These are phyloP conservation scores for Biancaea sappan DNA, from an alignment of 306 rosid species.

Conservation along the genomic window DNA sequence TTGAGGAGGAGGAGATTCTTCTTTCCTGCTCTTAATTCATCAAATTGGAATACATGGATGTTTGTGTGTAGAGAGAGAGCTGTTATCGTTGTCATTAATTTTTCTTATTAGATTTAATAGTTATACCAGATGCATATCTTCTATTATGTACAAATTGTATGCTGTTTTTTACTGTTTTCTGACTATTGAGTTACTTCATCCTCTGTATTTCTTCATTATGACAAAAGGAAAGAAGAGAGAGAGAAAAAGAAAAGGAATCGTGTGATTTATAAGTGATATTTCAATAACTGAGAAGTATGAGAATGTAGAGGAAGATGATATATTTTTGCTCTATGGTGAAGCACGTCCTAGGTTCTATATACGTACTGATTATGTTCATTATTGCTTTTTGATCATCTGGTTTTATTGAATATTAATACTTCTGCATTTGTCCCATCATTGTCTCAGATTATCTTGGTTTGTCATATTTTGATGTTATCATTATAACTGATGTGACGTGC, in stretches of 20 bases:
- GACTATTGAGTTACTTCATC: neutral
- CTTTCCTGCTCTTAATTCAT: too few species aligned
- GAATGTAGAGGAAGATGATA: neutral
- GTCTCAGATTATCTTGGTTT: conserved; percentile 19
- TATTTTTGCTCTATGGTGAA: neutral
- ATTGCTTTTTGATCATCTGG: neutral
- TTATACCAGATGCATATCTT: neutral
- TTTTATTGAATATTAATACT: conserved; percentile 4
- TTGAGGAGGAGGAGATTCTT: too few species aligned
- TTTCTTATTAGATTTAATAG: neutral
- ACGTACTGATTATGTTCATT: neutral
- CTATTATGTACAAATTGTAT: neutral
- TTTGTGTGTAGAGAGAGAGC: neutral
- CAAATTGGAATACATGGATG: neutral
- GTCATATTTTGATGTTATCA: conserved; percentile 12
- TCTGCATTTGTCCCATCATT: conserved; percentile 3
- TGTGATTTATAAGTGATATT: neutral
- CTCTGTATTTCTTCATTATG: neutral
- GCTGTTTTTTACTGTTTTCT: neutral
- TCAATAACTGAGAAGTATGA: neutral
- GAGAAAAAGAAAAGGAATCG: neutral
- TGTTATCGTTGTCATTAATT: neutral
- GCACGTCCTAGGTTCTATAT: neutral
- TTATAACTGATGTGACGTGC: conserved; percentile 30
- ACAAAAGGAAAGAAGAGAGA: neutral